These are phyloP conservation scores for Paraleonurus japonicus DNA, from an alignment of 257 asterid species.

Conservation along the genomic window DNA sequence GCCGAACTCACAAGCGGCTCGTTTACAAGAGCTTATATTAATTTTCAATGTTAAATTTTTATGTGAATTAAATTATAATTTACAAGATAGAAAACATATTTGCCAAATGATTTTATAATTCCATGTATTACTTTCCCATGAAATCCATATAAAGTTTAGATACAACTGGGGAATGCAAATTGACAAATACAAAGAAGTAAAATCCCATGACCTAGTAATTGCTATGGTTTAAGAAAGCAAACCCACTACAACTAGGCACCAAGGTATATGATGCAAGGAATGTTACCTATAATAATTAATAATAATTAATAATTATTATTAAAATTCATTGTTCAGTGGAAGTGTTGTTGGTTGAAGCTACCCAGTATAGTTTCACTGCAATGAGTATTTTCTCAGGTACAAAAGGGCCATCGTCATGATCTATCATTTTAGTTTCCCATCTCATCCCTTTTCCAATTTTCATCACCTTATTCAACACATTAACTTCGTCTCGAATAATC, in stretches of 20 bases:
- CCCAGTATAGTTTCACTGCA: constrained; percentile 71
- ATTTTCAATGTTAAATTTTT: not conserved
- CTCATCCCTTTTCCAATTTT: constrained; percentile 71
- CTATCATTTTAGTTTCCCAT: constrained; percentile 73
- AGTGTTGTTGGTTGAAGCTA: constrained; percentile 37
- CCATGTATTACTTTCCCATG: not conserved
- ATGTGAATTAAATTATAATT: not conserved
- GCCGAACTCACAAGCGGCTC: too few relatives aligned
- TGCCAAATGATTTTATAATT: not conserved
- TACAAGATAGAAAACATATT: not conserved
- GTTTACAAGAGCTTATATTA: too few relatives aligned
- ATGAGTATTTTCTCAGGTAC: constrained; percentile 82
- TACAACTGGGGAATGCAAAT: constrained; percentile 28
- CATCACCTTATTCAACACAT: constrained; percentile 69
- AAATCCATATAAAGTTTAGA: constrained; percentile 3
- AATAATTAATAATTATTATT: not conserved
- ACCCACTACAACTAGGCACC: not conserved
- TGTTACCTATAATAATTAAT: not conserved
- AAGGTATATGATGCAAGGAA: not conserved
- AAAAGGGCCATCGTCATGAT: constrained; percentile 90
- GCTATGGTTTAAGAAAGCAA: constrained; percentile 13
- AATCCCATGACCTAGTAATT: constrained; percentile 4
- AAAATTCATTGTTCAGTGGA: constrained; percentile 40
- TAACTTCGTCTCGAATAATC: constrained; percentile 75
- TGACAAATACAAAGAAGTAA: not conserved